Evolutionary conservation across 163 green algal genomes (phyloP).

Genomic region (Chloromonas sp.): DNA sequence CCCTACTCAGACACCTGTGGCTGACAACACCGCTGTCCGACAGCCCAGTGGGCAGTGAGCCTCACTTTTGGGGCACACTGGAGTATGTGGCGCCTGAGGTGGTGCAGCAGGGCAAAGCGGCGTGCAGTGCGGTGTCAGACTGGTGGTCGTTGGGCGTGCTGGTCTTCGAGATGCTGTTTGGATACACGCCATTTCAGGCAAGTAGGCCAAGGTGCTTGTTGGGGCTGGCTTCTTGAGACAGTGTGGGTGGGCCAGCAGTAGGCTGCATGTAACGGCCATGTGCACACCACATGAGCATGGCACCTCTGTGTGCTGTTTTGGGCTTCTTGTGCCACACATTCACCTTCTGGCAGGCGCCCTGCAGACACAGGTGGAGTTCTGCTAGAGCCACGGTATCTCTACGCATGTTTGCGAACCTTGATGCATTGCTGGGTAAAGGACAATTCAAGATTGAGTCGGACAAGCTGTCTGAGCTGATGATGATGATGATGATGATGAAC

Average conservation of each 20-base stretch:
- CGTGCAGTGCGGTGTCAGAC: background rate
- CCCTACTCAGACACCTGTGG: too few species aligned
- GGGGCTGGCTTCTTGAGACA: background rate
- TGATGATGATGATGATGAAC: background rate
- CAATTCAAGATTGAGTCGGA: background rate
- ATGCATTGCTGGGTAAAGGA: background rate
- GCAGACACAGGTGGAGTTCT: too few species aligned
- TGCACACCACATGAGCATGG: background rate
- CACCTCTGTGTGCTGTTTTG: too few species aligned
- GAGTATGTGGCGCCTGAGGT: background rate
- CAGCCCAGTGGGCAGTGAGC: too few species aligned
- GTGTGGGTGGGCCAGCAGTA: background rate
- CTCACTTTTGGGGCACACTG: background rate
- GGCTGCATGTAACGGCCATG: background rate
- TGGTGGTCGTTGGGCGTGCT: background rate
- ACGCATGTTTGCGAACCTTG: background rate
- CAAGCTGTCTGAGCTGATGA: background rate
- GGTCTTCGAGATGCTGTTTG: background rate
- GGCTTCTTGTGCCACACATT: too few species aligned
- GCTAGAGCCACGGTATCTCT: background rate
- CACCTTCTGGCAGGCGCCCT: too few species aligned
- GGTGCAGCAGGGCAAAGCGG: background rate
- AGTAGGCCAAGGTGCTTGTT: background rate
- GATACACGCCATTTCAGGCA: background rate
- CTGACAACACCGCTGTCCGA: too few species aligned